Percentiles rank a stretch among this genome's conserved stretches.
These are phyloP conservation scores for Physocladia obscura DNA, from an alignment of 192 early-diverging fungal genomes.

Conservation along the genomic window DNA sequence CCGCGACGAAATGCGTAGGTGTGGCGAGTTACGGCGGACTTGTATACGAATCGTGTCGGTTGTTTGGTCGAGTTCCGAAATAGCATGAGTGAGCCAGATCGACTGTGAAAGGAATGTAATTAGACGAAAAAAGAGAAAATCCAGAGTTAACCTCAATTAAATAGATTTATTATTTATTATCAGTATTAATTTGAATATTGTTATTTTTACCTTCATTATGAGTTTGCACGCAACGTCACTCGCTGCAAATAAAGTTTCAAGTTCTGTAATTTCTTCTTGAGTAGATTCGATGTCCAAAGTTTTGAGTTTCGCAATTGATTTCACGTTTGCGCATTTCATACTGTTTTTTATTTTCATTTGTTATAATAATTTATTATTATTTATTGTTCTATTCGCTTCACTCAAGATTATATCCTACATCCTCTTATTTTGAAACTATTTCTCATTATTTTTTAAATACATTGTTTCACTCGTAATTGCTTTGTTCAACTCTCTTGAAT, in stretches of 20 bases:
- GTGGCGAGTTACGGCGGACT: background rate
- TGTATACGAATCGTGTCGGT: conserved; percentile 15
- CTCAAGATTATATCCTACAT: background rate
- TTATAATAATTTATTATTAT: background rate
- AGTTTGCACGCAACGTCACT: conserved; percentile 13
- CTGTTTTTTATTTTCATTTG: background rate
- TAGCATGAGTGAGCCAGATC: conserved; percentile 15
- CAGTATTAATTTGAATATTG: background rate
- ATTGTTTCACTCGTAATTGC: too few species aligned
- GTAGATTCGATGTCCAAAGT: conserved; percentile 5
- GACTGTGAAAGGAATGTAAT: conserved; percentile 10
- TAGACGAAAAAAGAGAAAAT: background rate
- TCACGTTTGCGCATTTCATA: background rate
- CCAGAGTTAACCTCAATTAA: too few species aligned
- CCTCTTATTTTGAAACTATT: too few species aligned
- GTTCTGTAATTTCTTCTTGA: background rate
- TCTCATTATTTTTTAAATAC: too few species aligned
- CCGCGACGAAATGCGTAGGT: background rate
- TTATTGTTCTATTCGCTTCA: background rate
- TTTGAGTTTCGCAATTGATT: conserved; percentile 12
- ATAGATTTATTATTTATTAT: background rate
- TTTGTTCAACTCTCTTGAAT: too few species aligned
- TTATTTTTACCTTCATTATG: conserved; percentile 8
- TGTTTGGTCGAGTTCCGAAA: conserved; percentile 9
- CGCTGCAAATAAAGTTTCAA: conserved; percentile 1